These are phyloP conservation scores for Linnemannia hyalina DNA, from an alignment of 192 early-diverging fungal species.

Conservation along the genomic window DNA sequence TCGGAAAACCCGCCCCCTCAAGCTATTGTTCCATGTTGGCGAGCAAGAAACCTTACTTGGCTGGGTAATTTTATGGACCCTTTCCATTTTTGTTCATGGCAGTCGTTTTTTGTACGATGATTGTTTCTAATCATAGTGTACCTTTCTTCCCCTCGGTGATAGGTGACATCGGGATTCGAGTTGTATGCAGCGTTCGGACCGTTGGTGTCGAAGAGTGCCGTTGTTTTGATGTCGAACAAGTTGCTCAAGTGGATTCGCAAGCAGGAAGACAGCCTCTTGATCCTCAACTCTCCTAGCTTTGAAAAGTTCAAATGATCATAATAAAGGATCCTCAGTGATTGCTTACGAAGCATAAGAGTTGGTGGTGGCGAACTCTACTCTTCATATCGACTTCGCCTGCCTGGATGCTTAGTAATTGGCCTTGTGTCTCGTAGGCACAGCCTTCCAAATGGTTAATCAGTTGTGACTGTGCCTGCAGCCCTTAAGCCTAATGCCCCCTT, in stretches of 20 bases:
- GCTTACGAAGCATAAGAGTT: background rate
- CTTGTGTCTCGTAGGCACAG: background rate
- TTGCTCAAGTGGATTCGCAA: conserved; percentile 84
- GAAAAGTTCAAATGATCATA: conserved; percentile 58
- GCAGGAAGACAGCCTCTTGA: conserved; percentile 81
- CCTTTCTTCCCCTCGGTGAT: background rate
- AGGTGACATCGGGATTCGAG: conserved; percentile 77
- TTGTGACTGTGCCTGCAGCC: conserved; percentile 18
- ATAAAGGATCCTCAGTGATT: background rate
- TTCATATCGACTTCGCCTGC: conserved; percentile 1
- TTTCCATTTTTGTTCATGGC: background rate
- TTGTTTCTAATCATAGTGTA: background rate
- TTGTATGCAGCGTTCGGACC: conserved; percentile 78
- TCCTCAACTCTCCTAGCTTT: conserved; percentile 81
- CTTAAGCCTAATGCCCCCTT: background rate
- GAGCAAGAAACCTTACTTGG: conserved; percentile 70
- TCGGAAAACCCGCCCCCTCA: conserved; percentile 62
- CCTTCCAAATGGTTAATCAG: background rate
- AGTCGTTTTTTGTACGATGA: background rate
- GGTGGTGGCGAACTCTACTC: background rate
- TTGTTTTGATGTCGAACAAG: conserved; percentile 75
- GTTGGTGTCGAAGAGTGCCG: conserved; percentile 68
- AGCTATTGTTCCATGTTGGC: conserved; percentile 65
- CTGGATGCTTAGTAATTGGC: background rate
- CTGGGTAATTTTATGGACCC: conserved; percentile 63